Evolutionary conservation across 371 early-diverging fungal species (phyloP).

Genomic region (Blyttiomyces sp.): DNA sequence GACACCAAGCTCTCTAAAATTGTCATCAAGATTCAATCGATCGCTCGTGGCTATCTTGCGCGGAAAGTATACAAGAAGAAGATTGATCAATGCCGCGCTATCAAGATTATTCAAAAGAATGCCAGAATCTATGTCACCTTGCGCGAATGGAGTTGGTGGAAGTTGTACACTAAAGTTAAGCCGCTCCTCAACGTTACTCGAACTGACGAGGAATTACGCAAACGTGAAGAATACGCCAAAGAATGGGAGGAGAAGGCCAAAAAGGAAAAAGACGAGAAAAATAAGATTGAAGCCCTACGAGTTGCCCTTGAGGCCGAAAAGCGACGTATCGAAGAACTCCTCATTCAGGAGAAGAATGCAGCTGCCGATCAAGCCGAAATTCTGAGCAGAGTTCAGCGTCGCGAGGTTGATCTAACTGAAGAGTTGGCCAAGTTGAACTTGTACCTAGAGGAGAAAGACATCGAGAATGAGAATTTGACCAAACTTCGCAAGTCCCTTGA

Average conservation of each 20-base stretch:
- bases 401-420: constrained; percentile 65
- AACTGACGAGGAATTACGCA: constrained; percentile 69
- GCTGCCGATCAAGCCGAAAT: constrained; percentile 79
- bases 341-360: constrained; percentile 67
- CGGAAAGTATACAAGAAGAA: constrained; percentile 66
- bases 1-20: constrained; percentile 80
- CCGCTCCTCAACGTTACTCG: constrained; percentile 90
- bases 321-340: constrained; percentile 60
- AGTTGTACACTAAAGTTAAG: constrained; percentile 93
- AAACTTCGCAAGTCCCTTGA: constrained; percentile 52
- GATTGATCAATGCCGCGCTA: constrained; percentile 79
- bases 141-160: constrained; percentile 96
- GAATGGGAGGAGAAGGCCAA: constrained; percentile 58
- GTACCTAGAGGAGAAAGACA: constrained; percentile 65
- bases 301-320: constrained; percentile 62
- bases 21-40: constrained; percentile 83
- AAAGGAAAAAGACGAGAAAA: constrained; percentile 51
- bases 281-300: constrained; percentile 48
- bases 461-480: constrained; percentile 52
- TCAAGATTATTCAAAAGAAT: constrained; percentile 88
- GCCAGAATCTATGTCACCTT: constrained; percentile 82
- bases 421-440: constrained; percentile 57
- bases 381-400: constrained; percentile 66
- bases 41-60: constrained; percentile 81
- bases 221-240: constrained; percentile 59